Conservation (phyloP, 2,329 filamentous ascomycete genomes). For the Colletotrichum chlorophyti region DNA sequence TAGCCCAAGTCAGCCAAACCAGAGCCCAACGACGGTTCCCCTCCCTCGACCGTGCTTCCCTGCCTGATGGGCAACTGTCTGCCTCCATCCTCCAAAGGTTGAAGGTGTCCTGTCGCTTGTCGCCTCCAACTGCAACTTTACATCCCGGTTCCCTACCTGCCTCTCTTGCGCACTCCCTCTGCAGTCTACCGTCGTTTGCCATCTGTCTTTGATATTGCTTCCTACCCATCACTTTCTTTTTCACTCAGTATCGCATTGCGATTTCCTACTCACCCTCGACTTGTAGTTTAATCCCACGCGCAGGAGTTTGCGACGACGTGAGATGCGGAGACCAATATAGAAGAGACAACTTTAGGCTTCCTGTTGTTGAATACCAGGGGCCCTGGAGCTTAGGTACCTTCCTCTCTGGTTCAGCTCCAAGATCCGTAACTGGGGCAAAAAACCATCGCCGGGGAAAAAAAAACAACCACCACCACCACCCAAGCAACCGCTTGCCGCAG, state of each 20-base stretch:
- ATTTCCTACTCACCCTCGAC: too few relatives aligned
- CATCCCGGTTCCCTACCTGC: constrained; percentile 33
- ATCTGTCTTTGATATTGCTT: too few relatives aligned
- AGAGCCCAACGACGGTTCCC: constrained; percentile 20
- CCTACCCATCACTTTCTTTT: too few relatives aligned
- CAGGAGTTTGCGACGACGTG: not conserved
- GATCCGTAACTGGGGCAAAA: constrained; percentile 20
- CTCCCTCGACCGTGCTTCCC: constrained; percentile 12
- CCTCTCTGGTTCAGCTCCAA: constrained; percentile 24
- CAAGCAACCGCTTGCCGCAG: constrained; percentile 11
- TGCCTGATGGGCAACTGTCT: constrained; percentile 4
- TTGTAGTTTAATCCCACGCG: too few relatives aligned
- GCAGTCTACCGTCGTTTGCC: too few relatives aligned
- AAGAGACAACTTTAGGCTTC: not conserved
- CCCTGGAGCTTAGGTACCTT: constrained; percentile 13
- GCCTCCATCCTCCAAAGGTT: constrained; percentile 26
- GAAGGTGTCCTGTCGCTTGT: constrained; percentile 8
- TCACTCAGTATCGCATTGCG: too few relatives aligned
- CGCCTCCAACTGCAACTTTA: constrained; percentile 76
- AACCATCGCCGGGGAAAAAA: constrained; percentile 17
- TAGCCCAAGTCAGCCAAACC: constrained; percentile 2
- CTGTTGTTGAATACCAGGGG: too few relatives aligned
- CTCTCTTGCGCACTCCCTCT: too few relatives aligned
- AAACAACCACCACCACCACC: too few relatives aligned
- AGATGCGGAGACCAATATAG: not conserved